A percentile compares a stretch with the other conserved stretches of the same genome.
phyloP scores from a whole-genome alignment of 169 alveolate genomes.

The Plasmodium falciparum region DNA sequence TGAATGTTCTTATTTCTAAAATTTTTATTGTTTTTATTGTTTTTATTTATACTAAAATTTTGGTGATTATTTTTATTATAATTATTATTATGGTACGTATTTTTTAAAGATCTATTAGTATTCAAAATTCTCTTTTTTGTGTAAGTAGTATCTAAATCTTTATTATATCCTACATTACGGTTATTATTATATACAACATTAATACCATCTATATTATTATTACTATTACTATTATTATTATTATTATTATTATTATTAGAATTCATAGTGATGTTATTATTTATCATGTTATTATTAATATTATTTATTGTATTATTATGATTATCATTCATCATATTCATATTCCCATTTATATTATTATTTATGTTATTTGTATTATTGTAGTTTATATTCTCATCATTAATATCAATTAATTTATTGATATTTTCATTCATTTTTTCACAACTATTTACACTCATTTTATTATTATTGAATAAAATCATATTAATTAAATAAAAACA shows the following conservation, averaged over 20 bases:
- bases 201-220: neutral
- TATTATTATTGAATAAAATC: neutral
- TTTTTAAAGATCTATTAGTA: neutral
- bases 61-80: constrained; percentile 12
- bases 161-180: neutral
- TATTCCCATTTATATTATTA: neutral
- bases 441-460: neutral
- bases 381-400: neutral
- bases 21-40: constrained; percentile 8
- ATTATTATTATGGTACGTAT: neutral
- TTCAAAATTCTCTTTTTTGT: neutral
- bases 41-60: constrained; percentile 19
- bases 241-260: neutral
- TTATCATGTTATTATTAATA: neutral
- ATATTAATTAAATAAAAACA: neutral
- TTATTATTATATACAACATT: constrained; percentile 1
- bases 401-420: neutral
- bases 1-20: constrained; percentile 5
- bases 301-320: neutral
- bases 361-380: constrained; percentile 5
- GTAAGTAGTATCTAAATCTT: constrained; percentile 1
- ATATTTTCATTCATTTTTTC: neutral
- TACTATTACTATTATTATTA: neutral
- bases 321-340: neutral
- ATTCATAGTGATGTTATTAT: neutral